These are phyloP conservation scores for Tricholoma saponaceum DNA, from an alignment of 768 basidiomycete species.

Conservation along the genomic window DNA sequence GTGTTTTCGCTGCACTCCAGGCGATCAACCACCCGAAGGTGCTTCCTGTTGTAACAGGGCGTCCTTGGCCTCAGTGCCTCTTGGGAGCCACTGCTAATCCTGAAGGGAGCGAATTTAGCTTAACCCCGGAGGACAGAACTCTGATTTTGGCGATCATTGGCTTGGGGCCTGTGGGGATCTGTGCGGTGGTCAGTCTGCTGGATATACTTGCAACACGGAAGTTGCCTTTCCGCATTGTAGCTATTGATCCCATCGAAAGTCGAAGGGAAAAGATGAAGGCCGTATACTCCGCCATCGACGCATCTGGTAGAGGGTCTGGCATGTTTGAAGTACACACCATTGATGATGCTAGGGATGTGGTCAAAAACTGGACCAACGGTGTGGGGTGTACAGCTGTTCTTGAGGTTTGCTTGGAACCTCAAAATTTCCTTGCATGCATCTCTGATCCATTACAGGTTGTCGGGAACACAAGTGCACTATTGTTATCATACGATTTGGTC, in stretches of 20 bases:
- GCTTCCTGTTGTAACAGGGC: conserved; percentile 52
- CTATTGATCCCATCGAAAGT: conserved; percentile 55
- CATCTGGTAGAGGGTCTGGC: conserved; percentile 40
- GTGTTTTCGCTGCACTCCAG: conserved; percentile 72
- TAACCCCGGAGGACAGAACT: conserved; percentile 43
- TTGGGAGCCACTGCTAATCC: conserved; percentile 14
- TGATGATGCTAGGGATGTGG: conserved; percentile 45
- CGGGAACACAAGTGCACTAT: conserved; percentile 60
- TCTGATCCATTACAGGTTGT: conserved; percentile 49
- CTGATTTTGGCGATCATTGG: conserved; percentile 68
- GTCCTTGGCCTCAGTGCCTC: conserved; percentile 54
- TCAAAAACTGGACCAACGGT: conserved; percentile 49
- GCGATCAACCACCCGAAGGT: conserved; percentile 71
- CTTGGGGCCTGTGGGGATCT: conserved; percentile 77
- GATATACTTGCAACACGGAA: conserved; percentile 48
- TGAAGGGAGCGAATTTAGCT: conserved; percentile 24
- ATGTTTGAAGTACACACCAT: conserved; percentile 48
- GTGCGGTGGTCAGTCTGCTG: conserved; percentile 59
- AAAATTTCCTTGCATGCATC: not conserved
- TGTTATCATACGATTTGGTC: conserved; percentile 65
- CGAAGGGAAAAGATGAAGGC: conserved; percentile 58
- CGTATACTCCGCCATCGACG: conserved; percentile 49
- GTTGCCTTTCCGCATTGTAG: conserved; percentile 52
- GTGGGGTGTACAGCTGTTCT: conserved; percentile 63
- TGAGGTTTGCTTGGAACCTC: conserved; percentile 41